Base-by-base conservation (phyloP, 2,329 filamentous ascomycete species). In the Hypoxylon sp. region DNA sequence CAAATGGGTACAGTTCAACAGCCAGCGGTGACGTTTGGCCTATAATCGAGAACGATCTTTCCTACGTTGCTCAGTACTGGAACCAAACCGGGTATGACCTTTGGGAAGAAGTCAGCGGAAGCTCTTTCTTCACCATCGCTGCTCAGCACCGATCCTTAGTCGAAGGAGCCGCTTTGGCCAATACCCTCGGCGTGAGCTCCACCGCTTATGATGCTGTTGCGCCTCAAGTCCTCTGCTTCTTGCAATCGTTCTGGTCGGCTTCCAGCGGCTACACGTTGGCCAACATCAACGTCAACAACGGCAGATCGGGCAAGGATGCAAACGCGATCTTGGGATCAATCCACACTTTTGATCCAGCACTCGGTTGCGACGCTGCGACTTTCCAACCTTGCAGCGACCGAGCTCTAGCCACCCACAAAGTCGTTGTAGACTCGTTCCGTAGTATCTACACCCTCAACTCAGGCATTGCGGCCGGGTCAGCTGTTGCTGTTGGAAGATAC, bases 31-130 rank as follows among this genome's bases (percentile, higher is more conserved):
- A 86, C 46, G 80, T 92, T 45, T 94, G 91, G 91, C 92, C 92
- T 2, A 82, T 95, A 55, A 86, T 94, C 48, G 82, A 84, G 50
- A 95, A 94, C 70, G 93, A 96, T 73, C 83, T 96, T 32, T 84
- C 84, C 46, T 96, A 95, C 68, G 88, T 93, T 5, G 85, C 88
- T 0, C 87, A 92, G 74, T 92, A 92, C 80, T 92, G 90, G 84
- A 87, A 87, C 74, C 78, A 82, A 68, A 86, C 85, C 0, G 85
- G 86, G 5, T 96, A 88, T 73, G 93, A 96, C 76, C 84, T 96
- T 2, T 96, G 93, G 93, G 93, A 96, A 76, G 93, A 96, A 76
- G 87, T 94, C 12, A 81, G 83, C 23, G 91, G 91, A 41, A 89
- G 87, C 21, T 94, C 91, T 0, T 96, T 94, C 82, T 96, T 95